Base-by-base conservation (phyloP, 1,284 basidiomycete genomes). In the Hemileia vastatrix region DNA sequence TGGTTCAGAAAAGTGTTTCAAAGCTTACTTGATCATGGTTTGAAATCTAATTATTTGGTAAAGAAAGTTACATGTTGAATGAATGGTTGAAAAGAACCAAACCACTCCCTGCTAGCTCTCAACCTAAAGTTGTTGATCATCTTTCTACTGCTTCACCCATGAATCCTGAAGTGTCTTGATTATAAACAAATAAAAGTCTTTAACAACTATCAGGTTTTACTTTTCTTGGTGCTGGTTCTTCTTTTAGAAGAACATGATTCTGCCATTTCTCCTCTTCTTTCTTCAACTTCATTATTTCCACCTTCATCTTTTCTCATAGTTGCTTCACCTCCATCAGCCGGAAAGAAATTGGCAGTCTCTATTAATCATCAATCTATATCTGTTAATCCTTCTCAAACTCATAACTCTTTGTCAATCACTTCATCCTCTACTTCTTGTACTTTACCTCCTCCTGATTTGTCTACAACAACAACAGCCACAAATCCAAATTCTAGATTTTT, bases 1-100 rank as follows among this genome's bases (percentile, higher is more conserved):
- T 86, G 91, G 2, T 92, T 88, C 69, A 93, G 90, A 74, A 84
- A 90, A 62, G 81, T 98, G 21, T 91, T 97, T 71, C 86, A 88
- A 70, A 76, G 90, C 8, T 79, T 95, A 2, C 81, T 94, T 6
- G 89, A 94, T 51, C 83, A 91, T 71, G 92, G 92, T 5, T 77
- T 91, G 45, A 86, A 84, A 72, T 86, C 87, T 4, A 94, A 94
- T 77, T 95, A 44, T 83, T 87, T 36, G 80, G 86, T 1, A 94
- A 93, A 74, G 91, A 94, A 70, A 89, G 87, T 75, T 89, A 89
- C 13, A 87, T 94, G 71, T 80, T 95, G 27, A 90, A 94, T 74
- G 92, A 94, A 73, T 83, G 90, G 15, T 77, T 95, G 19, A 86
- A 90, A 66, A 85, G 91, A 45, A 85, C 90, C 6, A 80, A 85